Conservation (phyloP, 345 rosid genomes). For the Gossypium stocksii region DNA sequence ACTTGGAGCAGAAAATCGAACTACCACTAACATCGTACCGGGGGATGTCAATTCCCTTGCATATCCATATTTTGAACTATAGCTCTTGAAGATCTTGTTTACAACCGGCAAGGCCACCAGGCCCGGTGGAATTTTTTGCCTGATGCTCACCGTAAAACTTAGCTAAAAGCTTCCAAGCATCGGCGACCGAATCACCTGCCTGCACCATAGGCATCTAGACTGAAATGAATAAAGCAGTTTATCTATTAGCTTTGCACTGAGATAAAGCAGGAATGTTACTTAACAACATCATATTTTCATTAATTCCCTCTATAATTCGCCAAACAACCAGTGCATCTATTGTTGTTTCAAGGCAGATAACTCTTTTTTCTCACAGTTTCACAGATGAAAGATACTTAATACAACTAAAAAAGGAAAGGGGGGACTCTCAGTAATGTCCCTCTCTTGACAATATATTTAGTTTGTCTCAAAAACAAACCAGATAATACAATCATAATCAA, state of each 20-base stretch:
- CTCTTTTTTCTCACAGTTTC: not conserved
- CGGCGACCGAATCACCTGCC: not conserved
- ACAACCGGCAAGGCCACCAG: constrained; percentile 27
- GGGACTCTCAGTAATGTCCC: not conserved
- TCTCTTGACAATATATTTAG: not conserved
- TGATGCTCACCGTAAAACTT: not conserved
- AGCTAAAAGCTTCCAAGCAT: not conserved
- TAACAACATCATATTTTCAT: not conserved
- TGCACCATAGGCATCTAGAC: not conserved
- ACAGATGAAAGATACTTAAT: not conserved
- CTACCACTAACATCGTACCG: constrained; percentile 27
- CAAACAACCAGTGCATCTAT: not conserved
- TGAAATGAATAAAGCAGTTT: too few species aligned
- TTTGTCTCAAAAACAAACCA: not conserved
- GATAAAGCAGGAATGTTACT: not conserved
- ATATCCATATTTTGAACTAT: constrained; percentile 25
- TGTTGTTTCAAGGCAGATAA: not conserved
- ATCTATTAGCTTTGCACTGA: not conserved
- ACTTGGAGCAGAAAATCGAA: constrained; percentile 35
- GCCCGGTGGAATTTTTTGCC: constrained; percentile 27
- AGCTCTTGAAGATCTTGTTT: constrained; percentile 37
- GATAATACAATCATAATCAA: not conserved
- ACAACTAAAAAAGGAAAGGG: not conserved
- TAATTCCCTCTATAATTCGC: not conserved
- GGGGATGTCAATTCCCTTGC: constrained; percentile 27